Evolutionary conservation across 148 eudicot genomes (phyloP), one percentile per base, ranked within the genome.

Genomic region (Cornus suecica): DNA sequence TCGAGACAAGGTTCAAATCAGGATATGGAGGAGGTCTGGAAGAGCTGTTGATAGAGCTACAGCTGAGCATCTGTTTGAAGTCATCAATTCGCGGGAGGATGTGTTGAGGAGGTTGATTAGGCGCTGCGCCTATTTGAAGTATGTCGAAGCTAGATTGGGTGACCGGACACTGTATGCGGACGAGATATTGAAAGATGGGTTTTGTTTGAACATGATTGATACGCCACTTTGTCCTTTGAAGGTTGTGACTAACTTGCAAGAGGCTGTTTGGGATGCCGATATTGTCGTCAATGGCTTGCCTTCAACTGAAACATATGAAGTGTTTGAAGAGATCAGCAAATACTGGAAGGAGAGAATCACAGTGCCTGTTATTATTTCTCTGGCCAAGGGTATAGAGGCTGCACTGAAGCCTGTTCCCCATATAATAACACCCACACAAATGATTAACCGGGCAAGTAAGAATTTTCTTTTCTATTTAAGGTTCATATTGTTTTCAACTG

Each of bases 311-410:
- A 90, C 94, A 15, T 78, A 86, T 8, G 90, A 90, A 77, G 86
- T 90, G 22, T 90, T 89, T 56, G 86, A 82, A 74, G 98, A 94
- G 83, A 94, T 94, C 67, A 88, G 90, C 30, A 85, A 84, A 76
- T 94, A 94, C 75, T 94, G 98, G 98, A 90, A 91, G 78, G 97
- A 94, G 87, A 90, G 94, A 68, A 79, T 90, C 56, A 85, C 87
- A 14, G 72, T 78, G 27, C 98, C 98, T 0, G 79, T 94, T 26
- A 85, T 94, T 30, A 79, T 94, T 32, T 94, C 98, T 69, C 82
- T 94, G 84, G 86, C 98, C 11, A 94, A 94, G 89, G 98, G 98
- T 62, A 91, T 94, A 74, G 98, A 94, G 77, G 97, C 98, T 75
- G 97, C 90, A 42, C 65, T 94, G 51, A 81, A 80, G 71, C 94